phyloP scores from a whole-genome alignment of 2,329 filamentous ascomycete species.

The Tolypocladium pustulatum region DNA sequence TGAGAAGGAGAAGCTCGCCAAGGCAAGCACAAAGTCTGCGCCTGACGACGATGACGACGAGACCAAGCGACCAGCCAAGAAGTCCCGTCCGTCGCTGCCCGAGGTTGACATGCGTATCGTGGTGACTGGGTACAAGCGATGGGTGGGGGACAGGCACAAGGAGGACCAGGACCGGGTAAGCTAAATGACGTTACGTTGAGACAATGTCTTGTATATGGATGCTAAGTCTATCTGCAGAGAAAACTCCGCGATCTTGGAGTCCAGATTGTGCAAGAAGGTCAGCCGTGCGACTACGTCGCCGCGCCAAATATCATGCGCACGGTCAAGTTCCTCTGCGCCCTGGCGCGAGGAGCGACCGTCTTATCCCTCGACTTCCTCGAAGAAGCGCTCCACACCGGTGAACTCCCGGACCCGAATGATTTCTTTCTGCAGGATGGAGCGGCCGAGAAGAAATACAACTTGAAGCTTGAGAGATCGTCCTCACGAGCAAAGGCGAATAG shows the following conservation, averaged over 20 bases:
- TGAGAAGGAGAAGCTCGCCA: slow-evolving; percentile 39
- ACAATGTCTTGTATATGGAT: neutral
- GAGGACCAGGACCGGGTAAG: slow-evolving; percentile 75
- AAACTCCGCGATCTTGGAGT: slow-evolving; percentile 79
- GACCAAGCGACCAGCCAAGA: slow-evolving; percentile 47
- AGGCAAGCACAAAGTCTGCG: slow-evolving; percentile 27
- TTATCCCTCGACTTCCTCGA: slow-evolving; percentile 73
- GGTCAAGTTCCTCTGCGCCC: slow-evolving; percentile 81
- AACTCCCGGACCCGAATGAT: slow-evolving; percentile 51
- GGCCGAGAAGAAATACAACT: slow-evolving; percentile 59
- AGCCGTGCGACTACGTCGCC: slow-evolving; percentile 73
- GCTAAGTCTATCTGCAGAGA: slow-evolving; percentile 38
- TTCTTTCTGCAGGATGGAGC: slow-evolving; percentile 62
- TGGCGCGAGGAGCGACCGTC: slow-evolving; percentile 71
- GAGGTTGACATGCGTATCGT: slow-evolving; percentile 65
- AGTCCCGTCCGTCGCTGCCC: slow-evolving; percentile 46
- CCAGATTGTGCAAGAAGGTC: slow-evolving; percentile 63
- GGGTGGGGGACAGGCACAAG: slow-evolving; percentile 61
- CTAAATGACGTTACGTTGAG: slow-evolving; percentile 2
- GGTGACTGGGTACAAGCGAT: slow-evolving; percentile 74
- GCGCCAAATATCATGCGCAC: slow-evolving; percentile 83
- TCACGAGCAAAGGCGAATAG: slow-evolving; percentile 65
- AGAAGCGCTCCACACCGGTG: slow-evolving; percentile 57
- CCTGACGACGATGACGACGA: slow-evolving; percentile 31
- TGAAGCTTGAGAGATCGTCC: slow-evolving; percentile 59